Evolutionary conservation across 2,329 filamentous ascomycete species (phyloP).

Genomic region (Colletotrichum neosansevieriae): DNA sequence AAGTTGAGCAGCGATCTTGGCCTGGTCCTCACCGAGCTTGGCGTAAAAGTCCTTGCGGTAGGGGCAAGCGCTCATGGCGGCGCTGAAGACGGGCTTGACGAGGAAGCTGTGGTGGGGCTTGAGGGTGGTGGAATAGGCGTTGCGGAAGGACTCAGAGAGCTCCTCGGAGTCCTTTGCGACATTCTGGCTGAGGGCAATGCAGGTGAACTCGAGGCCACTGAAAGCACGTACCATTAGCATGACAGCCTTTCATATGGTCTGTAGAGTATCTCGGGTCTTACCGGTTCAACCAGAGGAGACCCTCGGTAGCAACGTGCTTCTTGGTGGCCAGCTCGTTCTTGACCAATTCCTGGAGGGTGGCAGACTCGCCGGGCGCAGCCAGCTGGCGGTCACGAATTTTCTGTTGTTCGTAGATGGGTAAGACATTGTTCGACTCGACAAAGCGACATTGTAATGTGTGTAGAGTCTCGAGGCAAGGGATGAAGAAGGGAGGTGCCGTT

Average conservation of each 20-base stretch:
- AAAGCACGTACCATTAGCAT: conserved; percentile 11
- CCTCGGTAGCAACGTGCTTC: conserved; percentile 90
- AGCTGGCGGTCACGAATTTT: conserved; percentile 90
- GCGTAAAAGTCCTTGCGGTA: conserved; percentile 94
- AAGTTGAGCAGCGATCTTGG: conserved; percentile 73
- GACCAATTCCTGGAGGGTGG: conserved; percentile 86
- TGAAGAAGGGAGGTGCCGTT: conserved; percentile 1
- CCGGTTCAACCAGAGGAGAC: conserved; percentile 91
- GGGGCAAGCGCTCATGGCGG: conserved; percentile 92
- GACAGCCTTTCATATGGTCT: background rate
- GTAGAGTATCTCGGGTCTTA: conserved; percentile 55
- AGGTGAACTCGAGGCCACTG: conserved; percentile 94
- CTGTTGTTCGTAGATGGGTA: conserved; percentile 56
- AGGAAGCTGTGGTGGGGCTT: conserved; percentile 94
- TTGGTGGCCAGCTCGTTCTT: conserved; percentile 89
- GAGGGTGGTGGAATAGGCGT: conserved; percentile 86
- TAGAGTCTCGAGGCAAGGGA: background rate
- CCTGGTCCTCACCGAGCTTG: conserved; percentile 80
- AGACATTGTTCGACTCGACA: background rate
- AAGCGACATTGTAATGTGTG: background rate
- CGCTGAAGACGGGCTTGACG: conserved; percentile 91
- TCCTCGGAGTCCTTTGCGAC: conserved; percentile 76
- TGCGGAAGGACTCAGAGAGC: conserved; percentile 87
- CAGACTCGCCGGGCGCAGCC: conserved; percentile 82
- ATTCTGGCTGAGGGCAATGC: conserved; percentile 84